A percentile compares a stretch with the other conserved stretches of the same genome.
These are phyloP conservation scores for Phaffomyces thermotolerans DNA, from an alignment of 805 yeast genomes.

Conservation along the genomic window DNA sequence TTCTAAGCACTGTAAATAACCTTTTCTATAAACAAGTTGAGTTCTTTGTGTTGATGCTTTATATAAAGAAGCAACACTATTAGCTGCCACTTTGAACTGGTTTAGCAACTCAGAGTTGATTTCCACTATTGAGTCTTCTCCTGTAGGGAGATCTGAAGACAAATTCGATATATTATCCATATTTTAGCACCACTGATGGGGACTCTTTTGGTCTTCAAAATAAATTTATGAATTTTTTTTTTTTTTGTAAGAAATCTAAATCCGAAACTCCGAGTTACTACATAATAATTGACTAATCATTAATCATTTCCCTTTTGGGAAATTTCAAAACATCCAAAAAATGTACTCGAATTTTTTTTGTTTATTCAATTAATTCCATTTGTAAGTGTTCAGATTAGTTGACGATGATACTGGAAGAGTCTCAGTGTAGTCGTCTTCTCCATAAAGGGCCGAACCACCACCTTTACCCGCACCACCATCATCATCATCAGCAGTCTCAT, in stretches of 20 bases:
- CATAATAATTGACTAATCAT: not conserved
- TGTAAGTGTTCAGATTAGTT: too few relatives aligned
- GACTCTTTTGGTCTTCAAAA: too few relatives aligned
- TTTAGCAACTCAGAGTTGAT: constrained; percentile 45
- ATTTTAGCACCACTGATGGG: too few relatives aligned
- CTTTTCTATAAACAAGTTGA: constrained; percentile 41
- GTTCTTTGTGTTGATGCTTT: constrained; percentile 46
- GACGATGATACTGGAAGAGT: constrained; percentile 1
- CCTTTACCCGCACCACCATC: not conserved
- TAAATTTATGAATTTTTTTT: too few relatives aligned
- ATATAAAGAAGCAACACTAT: constrained; percentile 60
- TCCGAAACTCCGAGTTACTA: not conserved
- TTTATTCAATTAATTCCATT: too few relatives aligned
- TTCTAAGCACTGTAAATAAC: constrained; percentile 55
- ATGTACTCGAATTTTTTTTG: not conserved
- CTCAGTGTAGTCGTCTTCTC: not conserved
- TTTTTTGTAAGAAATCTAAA: too few relatives aligned
- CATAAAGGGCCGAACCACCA: not conserved
- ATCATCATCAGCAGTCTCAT: too few relatives aligned
- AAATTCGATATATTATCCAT: constrained; percentile 53
- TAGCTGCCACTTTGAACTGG: constrained; percentile 68
- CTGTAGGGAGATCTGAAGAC: constrained; percentile 43
- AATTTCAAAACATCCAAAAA: constrained; percentile 1
- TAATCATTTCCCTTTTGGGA: not conserved
- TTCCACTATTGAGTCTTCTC: constrained; percentile 40